Conservation (phyloP, 2,329 filamentous ascomycete species). For the Hypocreales sp. region DNA sequence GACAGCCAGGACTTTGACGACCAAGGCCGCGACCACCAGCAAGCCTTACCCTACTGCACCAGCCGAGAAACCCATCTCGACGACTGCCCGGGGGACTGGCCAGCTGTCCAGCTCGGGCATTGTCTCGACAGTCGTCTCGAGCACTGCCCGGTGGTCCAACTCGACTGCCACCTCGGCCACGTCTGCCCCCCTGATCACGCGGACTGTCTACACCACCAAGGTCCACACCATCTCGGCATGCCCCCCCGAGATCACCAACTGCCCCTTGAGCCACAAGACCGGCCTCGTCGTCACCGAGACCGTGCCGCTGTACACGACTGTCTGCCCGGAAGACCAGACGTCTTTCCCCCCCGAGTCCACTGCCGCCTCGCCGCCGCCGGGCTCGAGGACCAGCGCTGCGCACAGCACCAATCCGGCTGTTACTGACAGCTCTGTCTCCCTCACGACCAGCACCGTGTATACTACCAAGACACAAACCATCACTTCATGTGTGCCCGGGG, state of each 20-base stretch:
- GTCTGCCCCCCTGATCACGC: too few relatives aligned
- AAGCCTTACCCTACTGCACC: background rate
- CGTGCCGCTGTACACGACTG: background rate
- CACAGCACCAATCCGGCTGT: too few relatives aligned
- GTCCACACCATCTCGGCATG: constrained; percentile 24
- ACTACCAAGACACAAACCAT: constrained; percentile 36
- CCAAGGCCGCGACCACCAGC: too few relatives aligned
- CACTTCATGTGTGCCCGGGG: constrained; percentile 34
- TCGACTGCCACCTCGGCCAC: constrained; percentile 4
- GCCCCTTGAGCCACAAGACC: background rate
- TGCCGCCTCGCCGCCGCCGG: too few relatives aligned
- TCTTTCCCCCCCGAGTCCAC: too few relatives aligned
- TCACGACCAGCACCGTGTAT: constrained; percentile 27
- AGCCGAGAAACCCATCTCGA: background rate
- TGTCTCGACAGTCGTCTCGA: background rate
- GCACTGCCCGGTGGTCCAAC: constrained; percentile 4
- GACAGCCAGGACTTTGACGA: too few relatives aligned
- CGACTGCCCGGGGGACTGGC: too few relatives aligned
- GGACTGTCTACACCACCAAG: constrained; percentile 22
- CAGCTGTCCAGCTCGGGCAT: too few relatives aligned
- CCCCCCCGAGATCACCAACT: background rate
- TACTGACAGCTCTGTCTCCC: too few relatives aligned
- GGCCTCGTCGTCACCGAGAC: constrained; percentile 1
- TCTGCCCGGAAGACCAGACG: too few relatives aligned
- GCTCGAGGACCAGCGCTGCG: too few relatives aligned